Evolutionary conservation across 345 rosid genomes (phyloP).

Genomic region (Dipteronia sinensis): DNA sequence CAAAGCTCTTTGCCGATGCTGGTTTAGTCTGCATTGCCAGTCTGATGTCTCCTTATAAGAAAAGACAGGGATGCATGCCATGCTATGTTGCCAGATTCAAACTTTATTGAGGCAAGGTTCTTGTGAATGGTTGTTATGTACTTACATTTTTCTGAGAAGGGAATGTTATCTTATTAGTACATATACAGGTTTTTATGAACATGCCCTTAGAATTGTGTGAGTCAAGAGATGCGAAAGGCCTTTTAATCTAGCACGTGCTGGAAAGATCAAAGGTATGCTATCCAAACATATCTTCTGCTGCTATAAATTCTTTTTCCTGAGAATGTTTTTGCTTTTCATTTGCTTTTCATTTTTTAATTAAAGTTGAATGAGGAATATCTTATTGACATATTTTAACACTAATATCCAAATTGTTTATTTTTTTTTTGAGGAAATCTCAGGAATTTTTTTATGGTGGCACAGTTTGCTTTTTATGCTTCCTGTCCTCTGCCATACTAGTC

Average conservation of each 20-base stretch:
- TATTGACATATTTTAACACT: neutral
- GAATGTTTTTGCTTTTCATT: neutral
- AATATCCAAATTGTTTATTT: neutral
- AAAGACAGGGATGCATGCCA: slow-evolving; percentile 89
- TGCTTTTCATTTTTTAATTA: neutral
- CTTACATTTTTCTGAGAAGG: slow-evolving; percentile 8
- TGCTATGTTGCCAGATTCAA: slow-evolving; percentile 61
- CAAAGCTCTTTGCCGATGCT: slow-evolving; percentile 88
- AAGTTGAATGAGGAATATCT: neutral
- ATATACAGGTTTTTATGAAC: slow-evolving; percentile 81
- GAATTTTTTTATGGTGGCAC: too few relatives aligned
- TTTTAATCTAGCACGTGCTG: slow-evolving; percentile 91
- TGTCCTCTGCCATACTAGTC: neutral
- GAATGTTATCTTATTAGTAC: slow-evolving; percentile 1
- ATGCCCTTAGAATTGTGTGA: slow-evolving; percentile 81
- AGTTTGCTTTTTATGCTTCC: neutral
- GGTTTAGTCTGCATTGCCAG: slow-evolving; percentile 92
- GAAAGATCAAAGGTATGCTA: slow-evolving; percentile 77
- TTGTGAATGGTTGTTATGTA: neutral
- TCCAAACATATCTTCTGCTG: too few relatives aligned
- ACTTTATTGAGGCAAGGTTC: slow-evolving; percentile 75
- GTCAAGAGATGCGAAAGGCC: slow-evolving; percentile 86
- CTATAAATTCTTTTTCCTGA: neutral
- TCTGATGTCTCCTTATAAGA: slow-evolving; percentile 86
- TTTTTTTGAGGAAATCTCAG: neutral